Conservation (phyloP, 768 basidiomycete species). For the Boletus subparvulus region DNA sequence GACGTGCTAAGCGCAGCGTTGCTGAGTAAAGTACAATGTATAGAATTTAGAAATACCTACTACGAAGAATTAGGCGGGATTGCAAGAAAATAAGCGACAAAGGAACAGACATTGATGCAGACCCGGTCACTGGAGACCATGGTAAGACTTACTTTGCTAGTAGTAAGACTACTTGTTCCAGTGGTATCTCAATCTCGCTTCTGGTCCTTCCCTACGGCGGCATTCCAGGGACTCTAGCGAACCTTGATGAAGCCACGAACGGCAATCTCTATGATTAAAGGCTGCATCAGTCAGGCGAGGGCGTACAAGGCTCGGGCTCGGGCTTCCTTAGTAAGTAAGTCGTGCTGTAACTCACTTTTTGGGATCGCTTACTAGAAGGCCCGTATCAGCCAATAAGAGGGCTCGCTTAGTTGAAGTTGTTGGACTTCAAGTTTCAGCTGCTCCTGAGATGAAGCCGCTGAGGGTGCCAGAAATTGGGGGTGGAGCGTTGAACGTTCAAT, state of each 20-base stretch:
- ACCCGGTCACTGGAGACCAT: background rate
- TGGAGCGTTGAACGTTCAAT: background rate
- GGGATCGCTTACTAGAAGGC: no score
- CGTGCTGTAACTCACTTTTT: no score
- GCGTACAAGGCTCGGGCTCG: no score
- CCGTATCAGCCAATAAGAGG: no score
- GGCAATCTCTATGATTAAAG: background rate
- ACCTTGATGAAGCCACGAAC: background rate
- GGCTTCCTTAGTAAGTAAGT: no score
- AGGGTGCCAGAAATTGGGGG: background rate
- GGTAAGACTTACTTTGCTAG: background rate
- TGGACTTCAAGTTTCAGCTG: no score
- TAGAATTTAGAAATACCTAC: background rate
- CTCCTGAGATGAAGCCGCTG: no score
- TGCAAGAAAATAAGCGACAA: background rate
- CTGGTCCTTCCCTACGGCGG: background rate
- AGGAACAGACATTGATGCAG: background rate
- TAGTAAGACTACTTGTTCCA: no score
- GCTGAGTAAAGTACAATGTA: background rate
- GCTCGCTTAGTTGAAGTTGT: no score
- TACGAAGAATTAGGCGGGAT: background rate
- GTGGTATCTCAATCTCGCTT: background rate
- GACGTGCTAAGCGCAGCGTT: background rate
- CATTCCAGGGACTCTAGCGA: background rate
- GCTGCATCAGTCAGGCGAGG: no score